Evolutionary conservation across 2,329 filamentous ascomycete genomes (phyloP), one percentile per base, ranked within the genome.

Genomic region (Colletotrichum plurivorum): DNA sequence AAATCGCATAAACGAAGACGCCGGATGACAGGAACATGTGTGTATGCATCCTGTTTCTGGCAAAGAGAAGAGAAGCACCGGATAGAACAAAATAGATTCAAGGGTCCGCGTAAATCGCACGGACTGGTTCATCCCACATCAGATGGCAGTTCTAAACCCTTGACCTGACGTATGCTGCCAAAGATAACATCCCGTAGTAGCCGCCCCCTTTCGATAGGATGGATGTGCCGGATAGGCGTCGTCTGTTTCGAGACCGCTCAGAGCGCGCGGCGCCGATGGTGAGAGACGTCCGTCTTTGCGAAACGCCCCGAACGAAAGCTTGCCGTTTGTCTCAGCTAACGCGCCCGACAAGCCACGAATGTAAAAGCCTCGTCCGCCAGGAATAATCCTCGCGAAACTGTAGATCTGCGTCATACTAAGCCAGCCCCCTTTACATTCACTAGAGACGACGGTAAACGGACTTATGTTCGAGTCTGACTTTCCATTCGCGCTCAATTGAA

Each of bases 401-500:
- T 18, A 49, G n/a, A 55, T 46, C 22, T 25, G 49, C 61, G 41
- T 68, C 54, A 43, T 39, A 43, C 31, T 36, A 25, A 43, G 31
- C 13, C 13, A 43, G 16, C 13, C 12, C 41, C 31, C 31, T 10
- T 9, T 4, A 43, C 13, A 15, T n/a, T n/a, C 41, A 43, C 13
- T 10, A 43, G 41, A 15, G n/a, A 15, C 39, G 6, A 15, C 13
- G 16, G 5, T 16, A 13, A 16, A 16, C 13, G 13, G 43, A 58
- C 20, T 52, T 13, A 46, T 31, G 25, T 27, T 41, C 48, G 41
- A 49, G 36, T 59, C 46, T 52, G 62, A 27, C 51, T 69, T 58
- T 62, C 55, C 62, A 66, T 66, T 10, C 66, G 62, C 62, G 45
- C 41, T 66, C 66, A 61, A 61, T 55, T 56, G 55, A 69, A 66